These are phyloP conservation scores for Sporothrix globosa DNA, from an alignment of 2,329 filamentous ascomycete genomes.

Conservation along the genomic window DNA sequence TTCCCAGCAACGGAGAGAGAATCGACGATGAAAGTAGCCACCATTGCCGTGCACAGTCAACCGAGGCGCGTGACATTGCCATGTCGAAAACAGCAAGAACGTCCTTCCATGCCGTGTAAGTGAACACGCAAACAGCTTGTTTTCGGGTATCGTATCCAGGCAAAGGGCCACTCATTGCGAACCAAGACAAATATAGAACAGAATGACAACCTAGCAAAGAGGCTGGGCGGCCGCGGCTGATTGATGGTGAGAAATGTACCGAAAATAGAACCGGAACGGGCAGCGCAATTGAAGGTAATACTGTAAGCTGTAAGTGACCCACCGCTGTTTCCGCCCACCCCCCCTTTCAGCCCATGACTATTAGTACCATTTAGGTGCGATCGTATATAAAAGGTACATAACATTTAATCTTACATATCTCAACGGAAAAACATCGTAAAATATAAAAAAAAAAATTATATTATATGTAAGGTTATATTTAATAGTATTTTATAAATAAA, in stretches of 20 bases:
- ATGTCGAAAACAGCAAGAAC: not conserved
- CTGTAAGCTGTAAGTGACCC: not conserved
- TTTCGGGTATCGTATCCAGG: not conserved
- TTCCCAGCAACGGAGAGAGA: constrained; percentile 10
- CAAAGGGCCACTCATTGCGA: not conserved
- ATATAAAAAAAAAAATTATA: too few species aligned
- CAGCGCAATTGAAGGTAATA: not conserved
- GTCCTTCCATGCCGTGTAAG: not conserved
- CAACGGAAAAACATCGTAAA: too few species aligned
- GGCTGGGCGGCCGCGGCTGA: constrained; percentile 23
- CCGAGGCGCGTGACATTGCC: too few species aligned
- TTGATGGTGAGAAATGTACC: not conserved
- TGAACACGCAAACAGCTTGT: constrained; percentile 17
- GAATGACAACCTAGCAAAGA: not conserved
- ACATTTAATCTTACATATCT: too few species aligned
- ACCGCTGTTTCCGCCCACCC: too few species aligned
- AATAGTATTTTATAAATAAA: too few species aligned
- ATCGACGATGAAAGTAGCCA: not conserved
- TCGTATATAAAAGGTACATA: too few species aligned
- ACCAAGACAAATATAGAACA: constrained; percentile 26
- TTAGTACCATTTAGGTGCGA: too few species aligned
- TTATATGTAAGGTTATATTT: too few species aligned
- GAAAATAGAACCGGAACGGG: constrained; percentile 29
- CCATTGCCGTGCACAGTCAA: too few species aligned
- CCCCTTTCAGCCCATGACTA: too few species aligned